These are phyloP conservation scores for Kwoniella sp. DNA, from an alignment of 768 basidiomycete genomes.

Conservation along the genomic window DNA sequence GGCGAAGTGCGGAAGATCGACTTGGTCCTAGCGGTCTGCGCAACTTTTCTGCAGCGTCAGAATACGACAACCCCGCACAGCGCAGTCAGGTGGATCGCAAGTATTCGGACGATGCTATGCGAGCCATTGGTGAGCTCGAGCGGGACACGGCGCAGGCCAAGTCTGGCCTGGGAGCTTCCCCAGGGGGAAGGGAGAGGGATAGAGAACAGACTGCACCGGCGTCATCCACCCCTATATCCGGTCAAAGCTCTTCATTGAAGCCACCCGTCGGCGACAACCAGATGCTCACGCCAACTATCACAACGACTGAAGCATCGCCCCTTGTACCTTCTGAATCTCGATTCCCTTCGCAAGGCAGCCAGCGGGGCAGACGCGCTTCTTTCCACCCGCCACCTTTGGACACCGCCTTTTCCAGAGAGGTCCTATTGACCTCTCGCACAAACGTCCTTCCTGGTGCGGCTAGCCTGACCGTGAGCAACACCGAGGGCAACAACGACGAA, in stretches of 20 bases:
- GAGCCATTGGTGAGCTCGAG: conserved; percentile 1
- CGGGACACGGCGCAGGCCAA: too few species aligned
- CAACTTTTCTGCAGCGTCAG: conserved; percentile 15
- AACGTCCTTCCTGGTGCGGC: conserved; percentile 35
- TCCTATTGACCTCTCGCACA: conserved; percentile 39
- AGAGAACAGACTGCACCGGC: conserved; percentile 2
- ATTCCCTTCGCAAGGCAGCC: conserved; percentile 28
- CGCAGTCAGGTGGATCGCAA: background rate
- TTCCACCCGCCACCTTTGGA: conserved; percentile 46
- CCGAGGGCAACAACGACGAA: conserved; percentile 57
- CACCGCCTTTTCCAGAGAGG: conserved; percentile 49
- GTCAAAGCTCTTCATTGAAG: background rate
- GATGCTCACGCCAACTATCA: conserved; percentile 10
- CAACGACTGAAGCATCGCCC: conserved; percentile 18
- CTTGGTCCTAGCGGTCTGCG: conserved; percentile 6
- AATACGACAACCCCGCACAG: conserved; percentile 3
- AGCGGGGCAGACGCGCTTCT: conserved; percentile 57
- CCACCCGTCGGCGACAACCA: background rate
- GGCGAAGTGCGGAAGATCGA: conserved; percentile 14
- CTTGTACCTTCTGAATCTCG: conserved; percentile 12
- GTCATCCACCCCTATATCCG: background rate
- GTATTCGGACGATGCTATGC: conserved; percentile 10
- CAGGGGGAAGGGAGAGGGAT: too few species aligned
- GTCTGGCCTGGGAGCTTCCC: too few species aligned
- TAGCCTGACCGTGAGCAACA: conserved; percentile 60